These are phyloP conservation scores for Helotiales sp. DNA, from an alignment of 2,329 filamentous ascomycete species.

Conservation along the genomic window DNA sequence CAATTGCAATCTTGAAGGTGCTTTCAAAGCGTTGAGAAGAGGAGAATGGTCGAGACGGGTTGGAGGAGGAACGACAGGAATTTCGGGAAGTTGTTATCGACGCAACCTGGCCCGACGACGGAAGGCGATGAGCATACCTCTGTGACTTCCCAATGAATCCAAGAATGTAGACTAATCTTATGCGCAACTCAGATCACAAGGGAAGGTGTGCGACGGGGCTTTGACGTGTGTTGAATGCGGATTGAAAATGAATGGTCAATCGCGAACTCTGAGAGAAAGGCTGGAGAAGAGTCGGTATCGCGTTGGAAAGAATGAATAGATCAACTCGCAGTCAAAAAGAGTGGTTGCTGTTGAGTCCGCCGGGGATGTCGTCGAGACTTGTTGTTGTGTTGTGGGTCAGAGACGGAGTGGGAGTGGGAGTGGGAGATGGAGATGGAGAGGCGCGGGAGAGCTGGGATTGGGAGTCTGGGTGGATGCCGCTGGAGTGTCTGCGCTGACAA, in stretches of 20 bases:
- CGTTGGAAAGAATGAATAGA: conserved; percentile 6
- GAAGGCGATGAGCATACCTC: not conserved
- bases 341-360: not conserved
- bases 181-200: not conserved
- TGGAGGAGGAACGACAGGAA: not conserved
- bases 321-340: conserved; percentile 7
- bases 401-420: no score
- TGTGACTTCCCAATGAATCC: not conserved
- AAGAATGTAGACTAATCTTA: conserved; percentile 1
- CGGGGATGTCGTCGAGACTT: conserved; percentile 4
- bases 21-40: conserved; percentile 1
- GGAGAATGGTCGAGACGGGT: not conserved
- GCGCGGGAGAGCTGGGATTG: not conserved
- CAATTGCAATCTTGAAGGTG: conserved; percentile 6
- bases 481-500: not conserved
- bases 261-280: not conserved
- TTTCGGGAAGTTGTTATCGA: not conserved
- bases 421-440: not conserved
- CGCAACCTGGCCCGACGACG: not conserved
- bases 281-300: not conserved
- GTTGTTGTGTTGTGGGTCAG: not conserved
- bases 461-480: not conserved
- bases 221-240: conserved; percentile 3
- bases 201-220: conserved; percentile 8
- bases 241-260: conserved; percentile 9